These are phyloP conservation scores for Rhododendron molle DNA, from an alignment of 148 eudicot species.

Conservation along the genomic window DNA sequence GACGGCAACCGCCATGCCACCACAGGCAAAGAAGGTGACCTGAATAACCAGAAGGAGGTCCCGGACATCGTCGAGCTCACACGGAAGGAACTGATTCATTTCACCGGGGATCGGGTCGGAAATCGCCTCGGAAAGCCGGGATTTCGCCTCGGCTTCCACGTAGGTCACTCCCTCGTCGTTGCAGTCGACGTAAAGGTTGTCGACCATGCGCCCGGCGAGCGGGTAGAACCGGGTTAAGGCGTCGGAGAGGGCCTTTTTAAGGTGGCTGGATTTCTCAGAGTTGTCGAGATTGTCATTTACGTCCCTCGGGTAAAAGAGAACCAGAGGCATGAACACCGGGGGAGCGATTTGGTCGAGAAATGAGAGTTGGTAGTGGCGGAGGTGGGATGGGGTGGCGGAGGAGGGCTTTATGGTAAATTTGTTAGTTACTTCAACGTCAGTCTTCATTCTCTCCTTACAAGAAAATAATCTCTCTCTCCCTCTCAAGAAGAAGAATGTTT, in stretches of 20 bases:
- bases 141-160: constrained; percentile 23
- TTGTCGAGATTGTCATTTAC: not conserved
- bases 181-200: constrained; percentile 34
- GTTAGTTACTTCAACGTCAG: not conserved
- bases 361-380: not conserved
- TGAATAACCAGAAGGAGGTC: constrained; percentile 25
- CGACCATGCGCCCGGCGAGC: constrained; percentile 39
- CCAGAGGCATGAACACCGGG: not conserved
- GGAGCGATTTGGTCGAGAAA: constrained; percentile 10
- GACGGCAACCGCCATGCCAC: constrained; percentile 26
- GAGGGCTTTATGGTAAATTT: not conserved
- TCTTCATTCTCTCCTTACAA: not conserved
- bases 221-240: constrained; percentile 38
- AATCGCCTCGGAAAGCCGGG: constrained; percentile 18
- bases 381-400: not conserved
- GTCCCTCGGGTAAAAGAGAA: not conserved
- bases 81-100: constrained; percentile 30
- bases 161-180: constrained; percentile 38
- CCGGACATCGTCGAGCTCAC: constrained; percentile 5
- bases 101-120: constrained; percentile 13
- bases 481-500: not conserved
- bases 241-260: constrained; percentile 34
- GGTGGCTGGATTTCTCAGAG: constrained; percentile 2
- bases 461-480: not conserved
- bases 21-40: constrained; percentile 25